Evolutionary conservation across 169 alveolate species (phyloP).

Genomic region (Cryptosporidium ubiquitum): DNA sequence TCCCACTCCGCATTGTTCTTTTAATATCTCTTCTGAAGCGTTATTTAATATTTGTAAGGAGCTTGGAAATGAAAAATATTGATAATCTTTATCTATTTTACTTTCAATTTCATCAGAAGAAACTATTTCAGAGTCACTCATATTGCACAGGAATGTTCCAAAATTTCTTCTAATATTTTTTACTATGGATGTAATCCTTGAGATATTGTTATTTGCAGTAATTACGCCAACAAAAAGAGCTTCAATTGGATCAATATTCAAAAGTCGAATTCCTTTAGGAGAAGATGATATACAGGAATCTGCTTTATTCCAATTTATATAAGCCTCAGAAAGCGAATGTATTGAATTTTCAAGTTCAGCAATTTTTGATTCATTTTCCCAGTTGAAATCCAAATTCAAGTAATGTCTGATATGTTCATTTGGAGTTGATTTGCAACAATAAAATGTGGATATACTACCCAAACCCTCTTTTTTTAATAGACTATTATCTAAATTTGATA

Average conservation of each 20-base stretch:
- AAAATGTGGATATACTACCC: not conserved
- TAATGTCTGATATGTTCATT: conserved; percentile 56
- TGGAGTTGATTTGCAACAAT: conserved; percentile 58
- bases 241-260: conserved; percentile 70
- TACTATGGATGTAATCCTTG: conserved; percentile 43
- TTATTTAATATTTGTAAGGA: conserved; percentile 20
- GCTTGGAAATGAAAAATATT: conserved; percentile 61
- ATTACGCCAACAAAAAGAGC: conserved; percentile 63
- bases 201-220: conserved; percentile 64
- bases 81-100: not conserved
- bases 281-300: conserved; percentile 34
- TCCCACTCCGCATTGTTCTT: conserved; percentile 50
- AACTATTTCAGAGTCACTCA: conserved; percentile 1
- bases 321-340: conserved; percentile 23
- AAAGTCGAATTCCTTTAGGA: conserved; percentile 50
- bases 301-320: conserved; percentile 26
- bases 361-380: conserved; percentile 13
- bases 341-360: not conserved
- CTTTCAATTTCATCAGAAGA: not conserved
- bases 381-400: conserved; percentile 25
- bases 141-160: conserved; percentile 41
- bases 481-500: not conserved
- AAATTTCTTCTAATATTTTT: conserved; percentile 16
- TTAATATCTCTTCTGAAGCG: conserved; percentile 67
- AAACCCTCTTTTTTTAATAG: not conserved